phyloP scores from a whole-genome alignment of 345 rosid genomes.

The Salix purpurea region DNA sequence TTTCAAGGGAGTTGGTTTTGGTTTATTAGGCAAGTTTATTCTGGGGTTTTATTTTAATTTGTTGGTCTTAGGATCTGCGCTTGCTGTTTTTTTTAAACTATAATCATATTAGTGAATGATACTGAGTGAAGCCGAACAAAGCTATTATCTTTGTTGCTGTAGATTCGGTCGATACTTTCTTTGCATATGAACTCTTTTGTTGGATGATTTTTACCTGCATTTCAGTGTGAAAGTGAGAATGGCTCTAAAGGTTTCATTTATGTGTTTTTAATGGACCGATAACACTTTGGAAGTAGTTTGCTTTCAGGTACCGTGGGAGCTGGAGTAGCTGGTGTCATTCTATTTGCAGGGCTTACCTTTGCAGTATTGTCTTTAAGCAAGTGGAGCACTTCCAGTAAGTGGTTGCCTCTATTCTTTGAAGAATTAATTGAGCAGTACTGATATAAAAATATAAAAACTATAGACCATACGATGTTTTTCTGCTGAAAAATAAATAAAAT shows the following conservation, averaged over 20 bases:
- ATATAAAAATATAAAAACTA: neutral
- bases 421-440: no score
- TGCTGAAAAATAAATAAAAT: neutral
- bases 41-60: no score
- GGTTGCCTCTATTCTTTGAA: neutral
- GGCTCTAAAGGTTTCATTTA: slow-evolving; percentile 17
- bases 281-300: slow-evolving; percentile 63
- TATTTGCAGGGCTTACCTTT: slow-evolving; percentile 52
- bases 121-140: neutral
- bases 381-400: slow-evolving; percentile 57
- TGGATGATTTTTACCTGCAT: neutral
- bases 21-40: neutral
- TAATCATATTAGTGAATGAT: neutral
- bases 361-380: slow-evolving; percentile 60
- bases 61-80: no score
- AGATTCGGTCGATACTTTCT: neutral
- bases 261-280: slow-evolving; percentile 40
- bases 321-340: slow-evolving; percentile 62
- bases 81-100: no score
- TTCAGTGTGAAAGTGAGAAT: no score
- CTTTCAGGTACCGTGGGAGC: slow-evolving; percentile 80
- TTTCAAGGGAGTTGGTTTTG: neutral
- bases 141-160: neutral
- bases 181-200: neutral
- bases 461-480: neutral